Evolutionary conservation across 495 filamentous ascomycete species (phyloP).

Genomic region (Neurospora sublineolata): DNA sequence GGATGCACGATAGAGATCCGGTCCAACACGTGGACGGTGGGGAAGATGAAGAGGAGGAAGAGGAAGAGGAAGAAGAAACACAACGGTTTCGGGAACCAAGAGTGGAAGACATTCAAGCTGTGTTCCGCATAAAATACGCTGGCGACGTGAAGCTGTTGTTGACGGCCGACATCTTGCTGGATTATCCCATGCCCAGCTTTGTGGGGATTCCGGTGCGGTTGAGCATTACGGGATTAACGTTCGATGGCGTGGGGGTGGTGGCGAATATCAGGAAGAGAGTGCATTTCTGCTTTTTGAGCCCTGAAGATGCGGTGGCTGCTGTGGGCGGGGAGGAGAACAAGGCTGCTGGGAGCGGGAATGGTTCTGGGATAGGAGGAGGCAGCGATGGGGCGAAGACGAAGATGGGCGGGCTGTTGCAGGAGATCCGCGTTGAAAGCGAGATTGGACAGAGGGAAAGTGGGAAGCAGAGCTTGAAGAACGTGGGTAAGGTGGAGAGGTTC

Average conservation of each 20-base stretch:
- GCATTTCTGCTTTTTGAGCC: slow-evolving; percentile 85
- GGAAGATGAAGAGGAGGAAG: slow-evolving; percentile 11
- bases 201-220: slow-evolving; percentile 84
- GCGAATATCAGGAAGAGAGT: slow-evolving; percentile 75
- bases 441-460: slow-evolving; percentile 84
- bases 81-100: slow-evolving; percentile 36
- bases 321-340: slow-evolving; percentile 41
- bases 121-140: slow-evolving; percentile 77
- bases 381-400: slow-evolving; percentile 15
- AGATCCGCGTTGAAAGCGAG: slow-evolving; percentile 93
- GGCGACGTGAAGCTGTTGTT: slow-evolving; percentile 77
- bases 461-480: slow-evolving; percentile 92
- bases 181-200: slow-evolving; percentile 96
- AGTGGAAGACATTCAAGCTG: slow-evolving; percentile 71
- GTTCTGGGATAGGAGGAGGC: slow-evolving; percentile 2
- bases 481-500: slow-evolving; percentile 96
- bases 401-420: slow-evolving; percentile 67
- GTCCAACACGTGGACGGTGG: neutral
- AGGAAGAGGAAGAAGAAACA: slow-evolving; percentile 16
- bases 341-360: slow-evolving; percentile 16
- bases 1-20: neutral
- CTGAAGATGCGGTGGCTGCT: slow-evolving; percentile 70
- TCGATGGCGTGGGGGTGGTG: slow-evolving; percentile 85
- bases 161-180: slow-evolving; percentile 87
- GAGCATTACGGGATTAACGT: slow-evolving; percentile 85